Evolutionary conservation across 805 yeast species (phyloP).

Genomic region (Yarrowia osloensis): DNA sequence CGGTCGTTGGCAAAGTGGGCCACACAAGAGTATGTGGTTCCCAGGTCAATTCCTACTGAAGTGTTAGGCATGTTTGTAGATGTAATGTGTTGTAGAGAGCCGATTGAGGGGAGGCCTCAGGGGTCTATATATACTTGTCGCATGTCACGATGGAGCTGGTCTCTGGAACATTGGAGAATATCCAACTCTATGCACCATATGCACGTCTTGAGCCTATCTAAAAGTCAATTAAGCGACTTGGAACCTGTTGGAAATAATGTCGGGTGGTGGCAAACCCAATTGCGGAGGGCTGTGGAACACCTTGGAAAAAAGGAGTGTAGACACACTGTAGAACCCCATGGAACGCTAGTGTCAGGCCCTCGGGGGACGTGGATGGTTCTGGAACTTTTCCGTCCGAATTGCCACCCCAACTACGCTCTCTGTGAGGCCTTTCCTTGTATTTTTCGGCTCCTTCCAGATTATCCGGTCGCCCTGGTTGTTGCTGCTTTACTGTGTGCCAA

Average conservation of each 20-base stretch:
- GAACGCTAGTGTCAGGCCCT: not conserved
- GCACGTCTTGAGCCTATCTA: slow-evolving; percentile 19
- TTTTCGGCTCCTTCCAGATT: not conserved
- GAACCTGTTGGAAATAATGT: slow-evolving; percentile 24
- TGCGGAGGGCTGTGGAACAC: slow-evolving; percentile 5
- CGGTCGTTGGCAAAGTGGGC: slow-evolving; percentile 83
- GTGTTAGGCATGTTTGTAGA: slow-evolving; percentile 47
- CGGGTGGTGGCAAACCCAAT: slow-evolving; percentile 19
- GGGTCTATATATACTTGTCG: slow-evolving; percentile 5
- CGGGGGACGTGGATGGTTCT: not conserved
- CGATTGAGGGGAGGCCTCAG: not conserved
- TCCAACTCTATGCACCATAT: slow-evolving; percentile 8
- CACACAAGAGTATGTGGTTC: slow-evolving; percentile 98
- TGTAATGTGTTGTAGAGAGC: not conserved
- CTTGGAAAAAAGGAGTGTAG: not conserved
- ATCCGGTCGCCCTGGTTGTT: not conserved
- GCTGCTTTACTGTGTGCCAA: slow-evolving; percentile 12
- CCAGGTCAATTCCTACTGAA: slow-evolving; percentile 85
- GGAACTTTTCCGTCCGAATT: not conserved
- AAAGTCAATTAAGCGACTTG: slow-evolving; percentile 29
- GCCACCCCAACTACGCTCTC: not conserved
- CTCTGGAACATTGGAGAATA: slow-evolving; percentile 28
- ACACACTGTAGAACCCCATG: slow-evolving; percentile 1
- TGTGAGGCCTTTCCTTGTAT: not conserved
- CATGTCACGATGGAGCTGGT: slow-evolving; percentile 20